Percentiles rank a stretch among this genome's conserved stretches.
These are phyloP conservation scores for Ustilago vetiveriae DNA, from an alignment of 1,284 basidiomycete genomes.

Conservation along the genomic window DNA sequence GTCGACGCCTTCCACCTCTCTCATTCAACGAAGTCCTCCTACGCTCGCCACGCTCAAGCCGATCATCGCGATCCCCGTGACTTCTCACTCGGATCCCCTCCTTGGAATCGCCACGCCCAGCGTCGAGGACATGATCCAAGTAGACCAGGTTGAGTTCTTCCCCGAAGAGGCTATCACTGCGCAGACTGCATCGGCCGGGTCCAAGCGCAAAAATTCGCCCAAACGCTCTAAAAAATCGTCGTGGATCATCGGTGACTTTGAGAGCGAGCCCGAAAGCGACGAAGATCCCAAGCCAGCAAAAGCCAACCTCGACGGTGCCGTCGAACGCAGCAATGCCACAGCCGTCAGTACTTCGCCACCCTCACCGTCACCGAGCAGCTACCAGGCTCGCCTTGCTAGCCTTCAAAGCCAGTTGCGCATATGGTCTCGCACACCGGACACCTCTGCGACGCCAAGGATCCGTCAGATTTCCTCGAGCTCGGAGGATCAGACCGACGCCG, in stretches of 20 bases:
- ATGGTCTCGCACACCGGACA: conserved; percentile 26
- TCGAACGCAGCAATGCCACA: conserved; percentile 7
- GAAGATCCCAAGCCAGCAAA: conserved; percentile 12
- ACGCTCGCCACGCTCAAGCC: conserved; percentile 28
- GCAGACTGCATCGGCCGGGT: conserved; percentile 4
- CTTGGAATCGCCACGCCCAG: conserved; percentile 27
- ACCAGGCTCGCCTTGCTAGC: conserved; percentile 39
- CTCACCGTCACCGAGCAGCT: conserved; percentile 18
- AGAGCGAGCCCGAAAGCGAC: conserved; percentile 38
- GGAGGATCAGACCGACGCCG: conserved; percentile 18
- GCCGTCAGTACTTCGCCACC: conserved; percentile 22
- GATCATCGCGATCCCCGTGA: conserved; percentile 25
- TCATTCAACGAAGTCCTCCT: conserved; percentile 35
- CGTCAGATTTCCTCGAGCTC: conserved; percentile 33
- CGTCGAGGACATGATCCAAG: conserved; percentile 42
- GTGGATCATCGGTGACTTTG: conserved; percentile 47
- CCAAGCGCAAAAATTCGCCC: conserved; percentile 24
- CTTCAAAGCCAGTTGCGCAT: conserved; percentile 42
- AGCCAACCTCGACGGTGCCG: neutral
- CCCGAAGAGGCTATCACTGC: conserved; percentile 34
- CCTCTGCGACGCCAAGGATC: neutral
- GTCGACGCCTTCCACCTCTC: conserved; percentile 36
- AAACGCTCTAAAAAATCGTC: conserved; percentile 35
- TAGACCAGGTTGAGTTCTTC: conserved; percentile 42
- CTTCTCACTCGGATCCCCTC: conserved; percentile 31